phyloP scores from a whole-genome alignment of 1,284 basidiomycete genomes.

The Cerioporus squamosus region DNA sequence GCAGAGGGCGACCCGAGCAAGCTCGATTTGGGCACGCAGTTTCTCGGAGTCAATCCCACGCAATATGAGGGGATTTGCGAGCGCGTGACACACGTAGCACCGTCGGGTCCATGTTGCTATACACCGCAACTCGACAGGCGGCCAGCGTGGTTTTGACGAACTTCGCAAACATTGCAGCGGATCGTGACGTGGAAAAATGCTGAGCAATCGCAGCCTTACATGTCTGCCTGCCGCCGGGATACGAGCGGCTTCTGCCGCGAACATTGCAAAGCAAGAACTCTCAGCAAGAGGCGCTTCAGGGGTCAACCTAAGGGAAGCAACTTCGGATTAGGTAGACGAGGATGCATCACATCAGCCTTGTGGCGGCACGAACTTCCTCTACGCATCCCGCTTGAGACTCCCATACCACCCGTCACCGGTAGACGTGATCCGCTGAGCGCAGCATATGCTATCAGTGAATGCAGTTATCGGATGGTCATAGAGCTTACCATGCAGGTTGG shows the following conservation, averaged over 20 bases:
- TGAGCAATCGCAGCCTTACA: slow-evolving; percentile 13
- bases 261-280: slow-evolving; percentile 14
- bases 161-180: slow-evolving; percentile 13
- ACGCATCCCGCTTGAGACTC: slow-evolving; percentile 10
- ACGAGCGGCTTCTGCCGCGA: slow-evolving; percentile 21
- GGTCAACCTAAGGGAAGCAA: slow-evolving; percentile 9
- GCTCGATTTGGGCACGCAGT: slow-evolving; percentile 23
- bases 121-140: slow-evolving; percentile 17
- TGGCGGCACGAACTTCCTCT: slow-evolving; percentile 27
- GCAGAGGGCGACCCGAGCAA: slow-evolving; percentile 25
- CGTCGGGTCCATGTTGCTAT: slow-evolving; percentile 22
- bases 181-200: slow-evolving; percentile 6
- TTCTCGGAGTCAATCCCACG: slow-evolving; percentile 23
- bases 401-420: slow-evolving; percentile 48
- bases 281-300: slow-evolving; percentile 8
- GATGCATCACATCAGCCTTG: slow-evolving; percentile 24
- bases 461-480: slow-evolving; percentile 17
- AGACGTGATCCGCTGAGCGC: slow-evolving; percentile 61
- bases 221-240: slow-evolving; percentile 15
- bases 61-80: slow-evolving; percentile 23
- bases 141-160: slow-evolving; percentile 7
- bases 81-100: slow-evolving; percentile 8
- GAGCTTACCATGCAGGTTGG: slow-evolving; percentile 82
- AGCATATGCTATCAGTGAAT: slow-evolving; percentile 19
- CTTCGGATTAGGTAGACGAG: slow-evolving; percentile 23